Evolutionary conservation across 139 green algal species (phyloP), one percentile per base, ranked within the genome.

Genomic region (Chlorella sorokiniana): DNA sequence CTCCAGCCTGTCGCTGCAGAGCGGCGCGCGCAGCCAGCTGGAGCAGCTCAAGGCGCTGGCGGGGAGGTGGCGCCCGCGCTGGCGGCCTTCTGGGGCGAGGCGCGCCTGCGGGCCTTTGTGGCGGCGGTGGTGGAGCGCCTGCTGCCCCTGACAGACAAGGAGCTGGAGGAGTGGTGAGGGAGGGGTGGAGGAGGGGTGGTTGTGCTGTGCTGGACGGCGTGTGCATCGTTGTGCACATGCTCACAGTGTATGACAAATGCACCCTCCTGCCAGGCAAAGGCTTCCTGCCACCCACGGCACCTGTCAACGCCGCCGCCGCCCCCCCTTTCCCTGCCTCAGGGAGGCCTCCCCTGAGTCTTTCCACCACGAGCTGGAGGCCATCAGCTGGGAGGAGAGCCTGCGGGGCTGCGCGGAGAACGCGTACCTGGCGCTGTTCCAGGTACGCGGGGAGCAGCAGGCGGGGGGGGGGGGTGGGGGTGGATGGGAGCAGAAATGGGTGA

Each of bases 391-490:
- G 82, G 94, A 97, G 33, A 84, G 84, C 56, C 61, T 93, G 44
- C 88, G 91, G 22, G 84, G 87, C 38, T 94, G 91, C 79, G 93
- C 94, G 1, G 92, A 97, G 77, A 84, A 86, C 42, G 86, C 94
- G 23, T 89, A 88, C 82, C 64, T 90, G 31, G 85, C 70, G 29
- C 78, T 95, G n/a, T 88, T 95, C 10, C 85, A 90, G 89, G 89
- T 90, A 71, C 59, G 25, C 59, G 22, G 59, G 7, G 22, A 33
- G 22, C 22, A 33, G 22, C 7, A 37, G 59, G 48, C 48, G 16
- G 48, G 11, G 48, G 14, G 48, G 48, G 48, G 48, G 16, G 14
- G 48, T 59, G 14, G 48, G 48, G 48, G 48, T 16, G 48, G 48
- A 16, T 11, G 14, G 11, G 48, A 59, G 48, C 48, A 25, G 48